Percentiles rank a stretch among this genome's conserved stretches.
Conservation (phyloP, 148 eudicot species). For the Arctostaphylos glauca region DNA sequence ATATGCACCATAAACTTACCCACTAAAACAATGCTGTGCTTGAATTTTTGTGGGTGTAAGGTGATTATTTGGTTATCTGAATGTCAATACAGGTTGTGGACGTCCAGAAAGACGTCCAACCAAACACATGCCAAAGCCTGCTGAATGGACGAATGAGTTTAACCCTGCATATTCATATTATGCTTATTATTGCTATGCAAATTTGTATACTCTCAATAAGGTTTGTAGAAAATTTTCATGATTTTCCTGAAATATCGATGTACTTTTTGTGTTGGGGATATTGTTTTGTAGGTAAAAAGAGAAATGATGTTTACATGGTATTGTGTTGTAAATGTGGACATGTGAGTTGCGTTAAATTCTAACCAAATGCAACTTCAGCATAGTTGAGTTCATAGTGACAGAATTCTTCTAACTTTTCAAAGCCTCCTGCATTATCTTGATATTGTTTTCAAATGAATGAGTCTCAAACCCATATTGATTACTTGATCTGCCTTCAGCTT, state of each 20-base stretch:
- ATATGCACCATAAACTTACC: neutral
- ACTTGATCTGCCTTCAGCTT: constrained; percentile 3
- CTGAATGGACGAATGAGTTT: constrained; percentile 79
- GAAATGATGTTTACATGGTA: neutral
- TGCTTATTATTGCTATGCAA: constrained; percentile 74
- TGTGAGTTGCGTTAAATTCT: neutral
- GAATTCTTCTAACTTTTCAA: neutral
- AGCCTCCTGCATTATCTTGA: neutral
- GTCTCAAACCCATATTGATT: constrained; percentile 3
- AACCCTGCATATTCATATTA: constrained; percentile 80
- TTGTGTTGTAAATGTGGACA: neutral
- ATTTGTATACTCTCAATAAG: constrained; percentile 77
- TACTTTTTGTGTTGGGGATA: neutral
- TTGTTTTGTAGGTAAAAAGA: constrained; percentile 6
- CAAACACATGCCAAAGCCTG: constrained; percentile 82
- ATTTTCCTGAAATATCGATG: neutral
- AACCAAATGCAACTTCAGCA: neutral
- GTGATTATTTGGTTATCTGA: constrained; percentile 5
- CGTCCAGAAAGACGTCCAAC: constrained; percentile 86
- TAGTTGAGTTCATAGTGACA: neutral
- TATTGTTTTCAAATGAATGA: constrained; percentile 4
- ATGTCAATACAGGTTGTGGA: constrained; percentile 59
- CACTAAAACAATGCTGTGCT: neutral
- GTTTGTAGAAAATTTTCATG: constrained; percentile 33
- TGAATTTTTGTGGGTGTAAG: constrained; percentile 13